Evolutionary conservation across 164 flowering plant species (phyloP).

Genomic region (Nymphaea colorata): DNA sequence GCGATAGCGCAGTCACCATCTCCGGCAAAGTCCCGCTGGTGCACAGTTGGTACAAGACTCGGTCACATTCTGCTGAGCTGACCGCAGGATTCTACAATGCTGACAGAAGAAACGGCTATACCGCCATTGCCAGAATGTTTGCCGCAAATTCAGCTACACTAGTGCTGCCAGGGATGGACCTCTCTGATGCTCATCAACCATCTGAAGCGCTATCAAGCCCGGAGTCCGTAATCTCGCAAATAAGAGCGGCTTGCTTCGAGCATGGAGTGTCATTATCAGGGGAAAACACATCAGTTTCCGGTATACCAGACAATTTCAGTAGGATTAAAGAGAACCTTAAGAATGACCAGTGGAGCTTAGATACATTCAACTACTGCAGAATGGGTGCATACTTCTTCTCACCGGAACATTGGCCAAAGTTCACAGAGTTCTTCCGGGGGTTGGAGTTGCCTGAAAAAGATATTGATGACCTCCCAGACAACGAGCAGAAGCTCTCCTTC

Average conservation of each 20-base stretch:
- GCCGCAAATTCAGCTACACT: slow-evolving; percentile 40
- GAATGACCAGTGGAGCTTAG: slow-evolving; percentile 18
- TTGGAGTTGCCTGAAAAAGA: slow-evolving; percentile 25
- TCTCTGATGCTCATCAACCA: slow-evolving; percentile 44
- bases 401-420: slow-evolving; percentile 67
- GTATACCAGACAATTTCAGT: slow-evolving; percentile 21
- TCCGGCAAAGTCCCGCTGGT: slow-evolving; percentile 63
- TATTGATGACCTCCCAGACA: slow-evolving; percentile 41
- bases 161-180: slow-evolving; percentile 74
- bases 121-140: slow-evolving; percentile 48
- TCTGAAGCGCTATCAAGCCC: slow-evolving; percentile 43
- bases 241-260: slow-evolving; percentile 34
- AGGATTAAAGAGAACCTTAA: slow-evolving; percentile 44
- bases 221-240: slow-evolving; percentile 41
- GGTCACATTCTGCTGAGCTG: slow-evolving; percentile 69
- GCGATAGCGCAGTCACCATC: slow-evolving; percentile 11
- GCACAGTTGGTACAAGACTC: slow-evolving; percentile 48
- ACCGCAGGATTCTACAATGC: slow-evolving; percentile 83
- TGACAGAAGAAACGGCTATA: slow-evolving; percentile 50
- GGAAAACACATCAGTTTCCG: slow-evolving; percentile 35
- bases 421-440: slow-evolving; percentile 45
- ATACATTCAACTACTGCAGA: slow-evolving; percentile 66
- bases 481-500: slow-evolving; percentile 7
- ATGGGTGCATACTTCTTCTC: slow-evolving; percentile 96
- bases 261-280: slow-evolving; percentile 53